A percentile compares a stretch with the other conserved stretches of the same genome.
phyloP scores from a whole-genome alignment of 106 monocot species.

The Dendrobium catenatum region DNA sequence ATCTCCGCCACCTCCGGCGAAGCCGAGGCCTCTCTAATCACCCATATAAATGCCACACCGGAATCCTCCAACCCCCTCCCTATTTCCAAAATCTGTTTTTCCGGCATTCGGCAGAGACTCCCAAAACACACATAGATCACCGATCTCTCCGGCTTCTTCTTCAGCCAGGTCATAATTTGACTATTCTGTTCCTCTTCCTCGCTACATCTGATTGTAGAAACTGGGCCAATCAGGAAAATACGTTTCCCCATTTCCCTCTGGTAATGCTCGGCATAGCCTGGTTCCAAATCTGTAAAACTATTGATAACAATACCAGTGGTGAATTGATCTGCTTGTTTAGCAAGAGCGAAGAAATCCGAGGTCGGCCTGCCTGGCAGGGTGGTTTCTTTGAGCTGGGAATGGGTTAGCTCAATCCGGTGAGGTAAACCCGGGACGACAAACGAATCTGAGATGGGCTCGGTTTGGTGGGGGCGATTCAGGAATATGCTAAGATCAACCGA shows the following conservation, averaged over 20 bases:
- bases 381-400: slow-evolving; percentile 12
- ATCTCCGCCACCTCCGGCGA: slow-evolving; percentile 4
- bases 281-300: slow-evolving; percentile 31
- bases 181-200: background rate
- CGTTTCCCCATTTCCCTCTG: slow-evolving; percentile 23
- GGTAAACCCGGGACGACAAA: slow-evolving; percentile 31
- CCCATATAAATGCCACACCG: slow-evolving; percentile 28
- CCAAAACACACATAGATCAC: slow-evolving; percentile 44
- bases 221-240: slow-evolving; percentile 31
- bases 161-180: slow-evolving; percentile 22
- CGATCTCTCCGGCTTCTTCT: slow-evolving; percentile 11
- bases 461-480: slow-evolving; percentile 14
- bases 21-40: slow-evolving; percentile 10
- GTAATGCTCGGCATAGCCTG: slow-evolving; percentile 19
- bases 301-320: slow-evolving; percentile 24
- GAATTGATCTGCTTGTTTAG: slow-evolving; percentile 10
- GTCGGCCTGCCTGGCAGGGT: slow-evolving; percentile 15
- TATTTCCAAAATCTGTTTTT: slow-evolving; percentile 24
- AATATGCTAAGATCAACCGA: slow-evolving; percentile 23
- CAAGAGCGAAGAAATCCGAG: slow-evolving; percentile 14
- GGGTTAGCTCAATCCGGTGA: slow-evolving; percentile 14
- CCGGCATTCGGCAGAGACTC: slow-evolving; percentile 23
- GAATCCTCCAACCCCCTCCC: slow-evolving; percentile 32
- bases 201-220: slow-evolving; percentile 13
- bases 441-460: background rate